phyloP scores from a whole-genome alignment of 2,329 filamentous ascomycete species.

The Ascochyta fabae region DNA sequence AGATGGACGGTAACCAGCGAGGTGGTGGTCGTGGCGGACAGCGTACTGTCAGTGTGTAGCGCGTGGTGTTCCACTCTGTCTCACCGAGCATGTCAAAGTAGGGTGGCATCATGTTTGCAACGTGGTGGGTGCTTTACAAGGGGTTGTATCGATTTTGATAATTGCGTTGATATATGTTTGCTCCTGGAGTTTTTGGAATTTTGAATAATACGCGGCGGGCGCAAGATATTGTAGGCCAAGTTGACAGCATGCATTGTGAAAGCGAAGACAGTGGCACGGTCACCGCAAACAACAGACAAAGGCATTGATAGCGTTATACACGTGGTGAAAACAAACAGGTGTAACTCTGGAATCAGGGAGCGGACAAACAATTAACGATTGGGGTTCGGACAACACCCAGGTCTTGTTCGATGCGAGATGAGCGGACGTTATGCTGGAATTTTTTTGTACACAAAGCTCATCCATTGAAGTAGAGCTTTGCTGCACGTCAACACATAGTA shows the following conservation, averaged over 20 bases:
- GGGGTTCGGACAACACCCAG: not conserved
- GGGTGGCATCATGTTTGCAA: not conserved
- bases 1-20: slow-evolving; percentile 24
- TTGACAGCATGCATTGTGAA: not conserved
- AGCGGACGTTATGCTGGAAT: not conserved
- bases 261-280: not conserved
- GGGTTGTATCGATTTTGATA: not conserved
- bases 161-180: not conserved
- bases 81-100: slow-evolving; percentile 31
- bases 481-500: not conserved
- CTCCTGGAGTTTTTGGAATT: not conserved
- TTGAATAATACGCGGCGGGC: not conserved
- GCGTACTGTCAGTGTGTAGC: slow-evolving; percentile 32
- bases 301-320: not conserved
- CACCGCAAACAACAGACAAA: not conserved
- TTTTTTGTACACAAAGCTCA: not conserved
- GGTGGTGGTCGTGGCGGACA: slow-evolving; percentile 27
- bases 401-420: not conserved
- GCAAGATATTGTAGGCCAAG: not conserved
- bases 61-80: slow-evolving; percentile 27
- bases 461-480: not conserved
- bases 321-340: not conserved
- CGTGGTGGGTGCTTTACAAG: not conserved
- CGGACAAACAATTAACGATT: not conserved
- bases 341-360: not conserved